Evolutionary conservation across 495 filamentous ascomycete genomes (phyloP).

Genomic region (Penicillium cataractarum): DNA sequence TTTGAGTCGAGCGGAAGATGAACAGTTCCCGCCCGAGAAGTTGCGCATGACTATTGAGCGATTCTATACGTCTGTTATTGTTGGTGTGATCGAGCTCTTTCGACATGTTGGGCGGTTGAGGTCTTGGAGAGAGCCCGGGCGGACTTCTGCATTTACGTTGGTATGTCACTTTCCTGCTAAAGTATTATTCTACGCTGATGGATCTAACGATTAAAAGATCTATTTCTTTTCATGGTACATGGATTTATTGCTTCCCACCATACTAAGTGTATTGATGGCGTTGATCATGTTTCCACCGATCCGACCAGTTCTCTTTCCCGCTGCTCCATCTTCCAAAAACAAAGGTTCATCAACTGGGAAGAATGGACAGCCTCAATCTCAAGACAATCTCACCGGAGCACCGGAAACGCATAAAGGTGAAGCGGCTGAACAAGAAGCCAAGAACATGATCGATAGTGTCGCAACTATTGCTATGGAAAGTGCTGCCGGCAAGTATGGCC

Average conservation of each 20-base stretch:
- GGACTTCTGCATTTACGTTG: constrained; percentile 68
- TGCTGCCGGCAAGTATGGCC: constrained; percentile 72
- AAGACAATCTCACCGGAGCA: constrained; percentile 79
- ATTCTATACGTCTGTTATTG: constrained; percentile 79
- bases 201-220: constrained; percentile 43
- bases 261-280: constrained; percentile 59
- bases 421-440: constrained; percentile 83
- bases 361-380: constrained; percentile 71
- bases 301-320: constrained; percentile 72
- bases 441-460: constrained; percentile 77
- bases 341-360: constrained; percentile 60
- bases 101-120: constrained; percentile 78
- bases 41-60: constrained; percentile 79
- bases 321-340: constrained; percentile 67
- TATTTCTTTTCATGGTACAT: constrained; percentile 78
- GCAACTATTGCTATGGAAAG: constrained; percentile 74
- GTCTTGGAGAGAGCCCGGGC: constrained; percentile 74
- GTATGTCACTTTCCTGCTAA: constrained; percentile 51
- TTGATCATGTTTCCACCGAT: constrained; percentile 69
- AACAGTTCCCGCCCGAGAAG: constrained; percentile 87
- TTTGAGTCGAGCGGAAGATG: constrained; percentile 77
- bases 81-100: constrained; percentile 64
- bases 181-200: no score
- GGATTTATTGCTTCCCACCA: constrained; percentile 69
- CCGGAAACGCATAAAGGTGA: constrained; percentile 86